Percentiles rank a stretch among this genome's conserved stretches.
Conservation (phyloP, 129 eudicot species). For the Pittosporum tobira region DNA sequence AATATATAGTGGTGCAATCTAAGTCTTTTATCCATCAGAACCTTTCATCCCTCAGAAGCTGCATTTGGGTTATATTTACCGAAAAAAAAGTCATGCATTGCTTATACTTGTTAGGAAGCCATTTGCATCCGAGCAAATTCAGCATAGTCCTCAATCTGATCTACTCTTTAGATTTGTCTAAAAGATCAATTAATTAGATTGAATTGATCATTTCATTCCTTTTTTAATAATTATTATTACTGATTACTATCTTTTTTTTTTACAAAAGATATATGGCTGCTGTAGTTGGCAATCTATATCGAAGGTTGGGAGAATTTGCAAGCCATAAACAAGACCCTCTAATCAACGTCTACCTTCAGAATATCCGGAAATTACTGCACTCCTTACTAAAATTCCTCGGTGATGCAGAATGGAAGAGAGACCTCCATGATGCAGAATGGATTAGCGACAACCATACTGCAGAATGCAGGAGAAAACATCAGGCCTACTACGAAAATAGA, state of each 20-base stretch:
- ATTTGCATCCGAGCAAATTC: not conserved
- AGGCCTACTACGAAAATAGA: not conserved
- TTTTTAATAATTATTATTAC: no score
- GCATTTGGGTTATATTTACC: no score
- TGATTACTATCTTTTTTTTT: no score
- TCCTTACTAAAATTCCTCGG: not conserved
- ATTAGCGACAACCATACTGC: not conserved
- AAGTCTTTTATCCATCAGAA: no score
- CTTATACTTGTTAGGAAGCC: not conserved
- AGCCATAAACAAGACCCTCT: not conserved
- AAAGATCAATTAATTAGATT: not conserved
- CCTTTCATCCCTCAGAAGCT: no score
- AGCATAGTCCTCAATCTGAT: not conserved
- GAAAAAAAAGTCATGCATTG: not conserved
- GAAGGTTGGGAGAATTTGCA: not conserved
- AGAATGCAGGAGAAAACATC: not conserved
- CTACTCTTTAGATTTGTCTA: not conserved
- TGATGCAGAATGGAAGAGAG: conserved; percentile 14
- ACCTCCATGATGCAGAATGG: not conserved
- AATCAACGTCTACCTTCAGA: not conserved
- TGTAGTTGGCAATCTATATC: not conserved
- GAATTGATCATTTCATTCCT: no score
- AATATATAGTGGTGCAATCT: no score
- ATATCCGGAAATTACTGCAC: not conserved
- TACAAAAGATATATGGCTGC: conserved; percentile 1